Percentiles rank a stretch among this genome's conserved stretches.
phyloP scores from a whole-genome alignment of 495 filamentous ascomycete genomes.

The Chlorociboria aeruginascens region DNA sequence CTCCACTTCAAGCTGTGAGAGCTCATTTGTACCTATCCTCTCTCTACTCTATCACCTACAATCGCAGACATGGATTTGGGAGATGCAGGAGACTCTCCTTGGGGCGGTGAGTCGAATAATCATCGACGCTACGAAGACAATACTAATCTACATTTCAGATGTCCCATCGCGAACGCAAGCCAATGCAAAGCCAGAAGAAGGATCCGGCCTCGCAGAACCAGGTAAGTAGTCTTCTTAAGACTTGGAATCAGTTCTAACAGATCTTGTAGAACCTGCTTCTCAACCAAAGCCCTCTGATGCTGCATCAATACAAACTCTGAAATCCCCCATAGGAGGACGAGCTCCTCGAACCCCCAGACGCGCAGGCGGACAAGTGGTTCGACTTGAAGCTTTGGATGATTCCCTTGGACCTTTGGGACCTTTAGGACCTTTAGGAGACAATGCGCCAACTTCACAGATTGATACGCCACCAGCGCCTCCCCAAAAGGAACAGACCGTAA shows the following conservation, averaged over 20 bases:
- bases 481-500: constrained; percentile 60
- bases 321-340: constrained; percentile 17
- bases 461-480: constrained; percentile 81
- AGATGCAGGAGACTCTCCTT: constrained; percentile 52
- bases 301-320: constrained; percentile 12
- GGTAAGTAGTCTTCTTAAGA: constrained; percentile 3
- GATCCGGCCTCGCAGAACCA: constrained; percentile 5
- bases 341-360: constrained; percentile 47
- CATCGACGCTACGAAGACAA: not conserved
- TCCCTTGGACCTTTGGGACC: constrained; percentile 89
- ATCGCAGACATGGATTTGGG: constrained; percentile 46
- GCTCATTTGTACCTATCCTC: not conserved
- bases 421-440: constrained; percentile 66
- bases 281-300: constrained; percentile 9
- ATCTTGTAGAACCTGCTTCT: constrained; percentile 6
- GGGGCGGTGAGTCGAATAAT: constrained; percentile 43
- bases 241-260: not conserved
- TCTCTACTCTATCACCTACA: not conserved
- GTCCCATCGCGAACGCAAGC: constrained; percentile 15
- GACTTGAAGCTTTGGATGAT: constrained; percentile 80
- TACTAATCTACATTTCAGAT: constrained; percentile 9
- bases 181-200: constrained; percentile 6
- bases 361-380: constrained; percentile 68
- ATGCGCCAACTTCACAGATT: constrained; percentile 25
- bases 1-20: not conserved